These are phyloP conservation scores for Tulasnella sp. DNA, from an alignment of 768 basidiomycete species.

Conservation along the genomic window DNA sequence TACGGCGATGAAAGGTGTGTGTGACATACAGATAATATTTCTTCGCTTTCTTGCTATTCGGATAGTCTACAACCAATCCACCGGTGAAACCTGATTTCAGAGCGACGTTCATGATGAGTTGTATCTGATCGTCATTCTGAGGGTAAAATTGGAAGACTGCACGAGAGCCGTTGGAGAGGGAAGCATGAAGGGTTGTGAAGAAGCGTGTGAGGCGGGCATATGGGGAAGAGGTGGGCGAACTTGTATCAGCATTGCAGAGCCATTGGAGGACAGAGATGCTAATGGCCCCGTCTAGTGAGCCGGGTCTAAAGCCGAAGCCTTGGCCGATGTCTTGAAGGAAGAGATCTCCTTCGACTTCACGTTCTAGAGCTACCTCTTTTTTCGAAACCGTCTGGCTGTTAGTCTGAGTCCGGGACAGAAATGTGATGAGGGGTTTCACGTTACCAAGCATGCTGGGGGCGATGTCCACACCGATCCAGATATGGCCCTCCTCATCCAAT, in stretches of 20 bases:
- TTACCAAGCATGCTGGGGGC: conserved; percentile 94
- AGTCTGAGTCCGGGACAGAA: no score
- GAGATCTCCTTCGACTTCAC: conserved; percentile 91
- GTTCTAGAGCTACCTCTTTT: conserved; percentile 86
- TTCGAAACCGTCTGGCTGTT: no score
- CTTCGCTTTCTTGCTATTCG: conserved; percentile 89
- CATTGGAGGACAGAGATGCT: conserved; percentile 99
- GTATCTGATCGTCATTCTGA: conserved; percentile 92
- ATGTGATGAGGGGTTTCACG: conserved; percentile 22
- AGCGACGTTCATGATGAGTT: conserved; percentile 84
- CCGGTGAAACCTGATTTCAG: conserved; percentile 95
- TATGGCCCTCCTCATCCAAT: conserved; percentile 84
- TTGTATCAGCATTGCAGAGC: conserved; percentile 93
- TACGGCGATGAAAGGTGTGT: no score
- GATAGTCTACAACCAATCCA: conserved; percentile 92
- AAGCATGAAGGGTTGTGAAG: conserved; percentile 86
- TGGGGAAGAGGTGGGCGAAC: conserved; percentile 79
- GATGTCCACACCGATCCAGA: conserved; percentile 91
- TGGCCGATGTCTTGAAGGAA: conserved; percentile 98
- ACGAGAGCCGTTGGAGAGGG: conserved; percentile 73
- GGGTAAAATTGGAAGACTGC: conserved; percentile 94
- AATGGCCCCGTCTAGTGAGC: conserved; percentile 95
- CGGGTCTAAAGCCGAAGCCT: conserved; percentile 93
- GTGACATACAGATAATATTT: conserved; percentile 67
- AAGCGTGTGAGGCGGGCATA: conserved; percentile 77